A percentile compares a stretch with the other conserved stretches of the same genome.
phyloP scores from a whole-genome alignment of 2,329 filamentous ascomycete genomes.

The Nothophaeocryptopus gaeumannii region DNA sequence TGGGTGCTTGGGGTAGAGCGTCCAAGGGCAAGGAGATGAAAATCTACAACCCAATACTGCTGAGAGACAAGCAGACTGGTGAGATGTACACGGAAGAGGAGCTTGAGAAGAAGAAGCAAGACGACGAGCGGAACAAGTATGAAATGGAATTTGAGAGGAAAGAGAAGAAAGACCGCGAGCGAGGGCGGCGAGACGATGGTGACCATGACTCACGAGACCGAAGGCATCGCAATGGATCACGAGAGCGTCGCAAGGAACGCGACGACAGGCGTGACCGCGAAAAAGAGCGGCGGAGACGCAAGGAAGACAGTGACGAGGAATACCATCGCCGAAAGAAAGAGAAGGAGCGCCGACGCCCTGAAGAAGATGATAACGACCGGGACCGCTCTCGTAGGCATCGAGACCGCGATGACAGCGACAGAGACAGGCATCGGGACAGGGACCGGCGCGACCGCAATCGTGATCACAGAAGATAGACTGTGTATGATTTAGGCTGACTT shows the following conservation, averaged over 20 bases:
- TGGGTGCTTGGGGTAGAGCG: conserved; percentile 75
- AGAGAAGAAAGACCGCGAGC: conserved; percentile 36
- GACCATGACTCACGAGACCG: conserved; percentile 17
- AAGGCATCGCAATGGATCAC: conserved; percentile 11
- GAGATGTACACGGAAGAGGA: conserved; percentile 63
- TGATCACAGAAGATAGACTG: conserved; percentile 19
- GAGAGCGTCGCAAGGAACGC: conserved; percentile 14
- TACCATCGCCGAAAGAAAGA: conserved; percentile 28
- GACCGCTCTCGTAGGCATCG: conserved; percentile 25
- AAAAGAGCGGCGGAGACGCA: conserved; percentile 19
- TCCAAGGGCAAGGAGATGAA: conserved; percentile 56
- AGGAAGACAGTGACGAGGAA: conserved; percentile 28
- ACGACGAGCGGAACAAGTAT: conserved; percentile 50
- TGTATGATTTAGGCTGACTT: conserved; percentile 12
- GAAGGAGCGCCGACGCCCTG: conserved; percentile 26
- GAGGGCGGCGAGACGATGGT: conserved; percentile 18
- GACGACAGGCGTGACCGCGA: conserved; percentile 21
- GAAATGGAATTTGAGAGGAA: conserved; percentile 41
- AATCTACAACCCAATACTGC: conserved; percentile 60
- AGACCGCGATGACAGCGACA: conserved; percentile 23
- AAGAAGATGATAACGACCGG: conserved; percentile 15
- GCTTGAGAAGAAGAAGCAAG: conserved; percentile 44
- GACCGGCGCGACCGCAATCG: conserved; percentile 19
- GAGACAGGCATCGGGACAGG: conserved; percentile 22
- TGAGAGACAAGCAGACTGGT: conserved; percentile 61